phyloP scores from a whole-genome alignment of 176 grass and related monocot species.

The Ensete glaucum region DNA sequence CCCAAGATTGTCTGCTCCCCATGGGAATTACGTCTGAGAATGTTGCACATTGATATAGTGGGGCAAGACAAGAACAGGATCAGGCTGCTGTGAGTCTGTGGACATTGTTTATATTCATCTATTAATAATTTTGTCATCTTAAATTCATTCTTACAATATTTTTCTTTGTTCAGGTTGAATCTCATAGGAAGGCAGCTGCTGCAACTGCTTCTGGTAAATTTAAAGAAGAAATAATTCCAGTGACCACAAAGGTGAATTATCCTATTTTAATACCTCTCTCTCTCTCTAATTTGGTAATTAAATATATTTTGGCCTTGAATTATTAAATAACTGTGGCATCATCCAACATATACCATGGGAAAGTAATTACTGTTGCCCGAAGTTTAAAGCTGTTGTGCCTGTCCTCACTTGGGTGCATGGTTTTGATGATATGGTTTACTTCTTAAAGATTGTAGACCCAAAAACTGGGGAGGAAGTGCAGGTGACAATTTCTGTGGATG shows the following conservation, averaged over 20 bases:
- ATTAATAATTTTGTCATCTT: background rate
- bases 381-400: background rate
- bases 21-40: slow-evolving; percentile 99
- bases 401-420: background rate
- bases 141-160: background rate
- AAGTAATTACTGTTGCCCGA: no score
- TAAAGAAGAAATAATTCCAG: slow-evolving; percentile 90
- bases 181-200: slow-evolving; percentile 75
- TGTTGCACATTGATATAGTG: slow-evolving; percentile 70
- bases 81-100: slow-evolving; percentile 71
- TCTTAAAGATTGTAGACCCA: slow-evolving; percentile 62
- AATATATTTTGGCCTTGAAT: no score
- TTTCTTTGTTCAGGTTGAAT: slow-evolving; percentile 47
- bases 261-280: background rate
- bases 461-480: slow-evolving; percentile 88
- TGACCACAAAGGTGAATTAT: slow-evolving; percentile 67
- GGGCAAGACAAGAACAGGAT: slow-evolving; percentile 84
- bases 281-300: background rate
- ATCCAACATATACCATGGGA: no score
- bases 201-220: slow-evolving; percentile 91
- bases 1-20: slow-evolving; percentile 92
- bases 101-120: background rate
- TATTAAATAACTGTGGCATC: no score
- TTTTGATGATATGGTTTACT: background rate
- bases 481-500: slow-evolving; percentile 82